These are phyloP conservation scores for Aegilops umbellulata DNA, from an alignment of 176 grass and related monocot species.

Conservation along the genomic window DNA sequence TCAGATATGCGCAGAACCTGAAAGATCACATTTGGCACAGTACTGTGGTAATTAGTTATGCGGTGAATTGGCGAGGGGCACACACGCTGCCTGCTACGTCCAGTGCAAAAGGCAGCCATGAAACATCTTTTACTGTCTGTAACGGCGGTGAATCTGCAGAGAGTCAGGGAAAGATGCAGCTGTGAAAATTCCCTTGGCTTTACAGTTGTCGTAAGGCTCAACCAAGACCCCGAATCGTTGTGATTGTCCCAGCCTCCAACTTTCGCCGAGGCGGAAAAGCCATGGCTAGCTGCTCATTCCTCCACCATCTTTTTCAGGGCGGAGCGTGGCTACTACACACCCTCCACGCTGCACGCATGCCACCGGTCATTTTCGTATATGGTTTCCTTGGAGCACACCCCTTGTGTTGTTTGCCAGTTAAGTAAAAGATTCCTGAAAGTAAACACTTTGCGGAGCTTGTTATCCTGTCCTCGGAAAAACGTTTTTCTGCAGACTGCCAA, in stretches of 20 bases:
- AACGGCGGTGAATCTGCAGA: not conserved
- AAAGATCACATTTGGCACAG: not conserved
- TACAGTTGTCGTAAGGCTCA: not conserved
- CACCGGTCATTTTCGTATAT: not conserved
- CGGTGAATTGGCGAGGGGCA: not conserved
- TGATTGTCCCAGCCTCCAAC: not conserved
- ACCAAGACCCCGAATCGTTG: slow-evolving; percentile 5
- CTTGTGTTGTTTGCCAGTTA: not conserved
- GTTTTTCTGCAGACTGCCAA: not conserved
- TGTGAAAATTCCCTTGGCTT: slow-evolving; percentile 1
- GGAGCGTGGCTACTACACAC: not conserved
- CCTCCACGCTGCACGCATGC: not conserved
- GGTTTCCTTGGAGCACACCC: no score
- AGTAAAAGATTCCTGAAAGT: not conserved
- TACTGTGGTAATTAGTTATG: not conserved
- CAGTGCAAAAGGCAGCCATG: not conserved
- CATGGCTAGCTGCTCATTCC: slow-evolving; percentile 6
- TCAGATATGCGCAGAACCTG: not conserved
- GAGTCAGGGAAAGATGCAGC: slow-evolving; percentile 28
- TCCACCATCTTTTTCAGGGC: not conserved
- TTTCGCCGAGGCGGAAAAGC: slow-evolving; percentile 20
- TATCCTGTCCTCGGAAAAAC: not conserved
- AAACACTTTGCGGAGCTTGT: not conserved
- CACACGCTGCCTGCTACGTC: not conserved
- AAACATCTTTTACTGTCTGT: not conserved